phyloP scores from a whole-genome alignment of 2,329 filamentous ascomycete species.

The Orbilia blumenaviensis region DNA sequence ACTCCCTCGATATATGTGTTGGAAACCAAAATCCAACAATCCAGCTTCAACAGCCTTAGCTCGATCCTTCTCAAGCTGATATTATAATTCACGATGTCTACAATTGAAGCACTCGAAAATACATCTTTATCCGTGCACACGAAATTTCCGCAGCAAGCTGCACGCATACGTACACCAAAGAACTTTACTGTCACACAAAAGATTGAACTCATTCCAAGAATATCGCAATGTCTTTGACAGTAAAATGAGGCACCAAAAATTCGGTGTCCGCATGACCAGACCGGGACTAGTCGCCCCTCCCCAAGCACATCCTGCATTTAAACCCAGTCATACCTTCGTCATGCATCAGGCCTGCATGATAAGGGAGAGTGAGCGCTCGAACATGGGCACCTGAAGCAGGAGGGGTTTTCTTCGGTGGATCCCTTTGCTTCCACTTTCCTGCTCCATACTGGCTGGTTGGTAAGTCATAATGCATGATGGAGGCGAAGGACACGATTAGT shows the following conservation, averaged over 20 bases:
- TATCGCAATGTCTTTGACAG: conserved; percentile 9
- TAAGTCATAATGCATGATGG: background rate
- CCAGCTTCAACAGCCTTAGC: background rate
- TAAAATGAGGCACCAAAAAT: conserved; percentile 21
- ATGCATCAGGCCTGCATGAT: conserved; percentile 51
- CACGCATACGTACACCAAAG: background rate
- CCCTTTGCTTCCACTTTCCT: background rate
- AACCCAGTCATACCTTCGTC: conserved; percentile 53
- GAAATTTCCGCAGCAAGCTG: background rate
- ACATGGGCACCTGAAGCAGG: conserved; percentile 22
- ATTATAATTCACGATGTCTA: background rate
- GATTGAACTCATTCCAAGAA: background rate
- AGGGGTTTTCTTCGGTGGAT: conserved; percentile 12
- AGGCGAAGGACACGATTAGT: background rate
- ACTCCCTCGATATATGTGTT: background rate
- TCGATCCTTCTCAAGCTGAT: background rate
- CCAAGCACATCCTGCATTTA: conserved; percentile 42
- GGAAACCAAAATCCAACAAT: background rate
- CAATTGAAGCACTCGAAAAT: background rate
- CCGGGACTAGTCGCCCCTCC: conserved; percentile 42
- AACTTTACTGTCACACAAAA: conserved; percentile 5
- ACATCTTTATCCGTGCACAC: background rate
- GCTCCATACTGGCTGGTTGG: background rate
- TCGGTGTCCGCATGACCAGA: conserved; percentile 48
- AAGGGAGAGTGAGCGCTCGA: conserved; percentile 34